A percentile compares a stretch with the other conserved stretches of the same genome.
Evolutionary conservation across 1,284 basidiomycete species (phyloP).

Genomic region (Fereydounia khargensis): DNA sequence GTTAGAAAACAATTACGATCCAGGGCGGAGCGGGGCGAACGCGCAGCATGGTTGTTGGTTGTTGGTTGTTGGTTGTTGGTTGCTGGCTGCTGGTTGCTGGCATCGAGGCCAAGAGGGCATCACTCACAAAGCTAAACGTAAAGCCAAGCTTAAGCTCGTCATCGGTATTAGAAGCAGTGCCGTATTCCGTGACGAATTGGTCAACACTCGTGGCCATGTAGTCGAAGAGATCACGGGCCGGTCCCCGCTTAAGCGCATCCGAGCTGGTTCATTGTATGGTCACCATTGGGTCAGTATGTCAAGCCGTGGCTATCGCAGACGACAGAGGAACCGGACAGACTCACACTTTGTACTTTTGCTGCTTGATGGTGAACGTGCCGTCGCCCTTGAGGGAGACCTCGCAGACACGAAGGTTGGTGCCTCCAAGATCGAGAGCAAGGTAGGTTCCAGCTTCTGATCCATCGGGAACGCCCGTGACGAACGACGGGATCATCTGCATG

Average conservation of each 20-base stretch:
- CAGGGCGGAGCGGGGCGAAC: too few species aligned
- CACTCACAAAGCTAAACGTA: constrained; percentile 74
- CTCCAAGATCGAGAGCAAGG: constrained; percentile 50
- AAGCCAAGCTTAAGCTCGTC: constrained; percentile 62
- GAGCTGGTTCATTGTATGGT: too few species aligned
- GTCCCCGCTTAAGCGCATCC: constrained; percentile 49
- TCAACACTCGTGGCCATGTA: constrained; percentile 96
- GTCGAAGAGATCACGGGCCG: constrained; percentile 59
- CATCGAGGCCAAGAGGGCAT: too few species aligned
- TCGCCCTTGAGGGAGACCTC: constrained; percentile 86
- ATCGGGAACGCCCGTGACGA: constrained; percentile 48
- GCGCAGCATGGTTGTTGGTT: background rate
- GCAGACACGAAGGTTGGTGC: constrained; percentile 70
- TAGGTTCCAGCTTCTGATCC: constrained; percentile 51
- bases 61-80: too few species aligned
- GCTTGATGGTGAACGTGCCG: constrained; percentile 77
- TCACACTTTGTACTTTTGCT: constrained; percentile 52
- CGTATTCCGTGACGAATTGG: constrained; percentile 77
- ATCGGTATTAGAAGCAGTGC: constrained; percentile 56
- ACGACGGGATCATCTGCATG: constrained; percentile 54
- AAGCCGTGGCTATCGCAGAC: constrained; percentile 92
- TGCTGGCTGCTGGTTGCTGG: too few species aligned
- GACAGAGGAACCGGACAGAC: too few species aligned
- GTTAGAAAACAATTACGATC: too few species aligned
- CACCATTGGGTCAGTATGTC: too few species aligned